Evolutionary conservation across 331 rosid species (phyloP).

Genomic region (Acacia concinna): DNA sequence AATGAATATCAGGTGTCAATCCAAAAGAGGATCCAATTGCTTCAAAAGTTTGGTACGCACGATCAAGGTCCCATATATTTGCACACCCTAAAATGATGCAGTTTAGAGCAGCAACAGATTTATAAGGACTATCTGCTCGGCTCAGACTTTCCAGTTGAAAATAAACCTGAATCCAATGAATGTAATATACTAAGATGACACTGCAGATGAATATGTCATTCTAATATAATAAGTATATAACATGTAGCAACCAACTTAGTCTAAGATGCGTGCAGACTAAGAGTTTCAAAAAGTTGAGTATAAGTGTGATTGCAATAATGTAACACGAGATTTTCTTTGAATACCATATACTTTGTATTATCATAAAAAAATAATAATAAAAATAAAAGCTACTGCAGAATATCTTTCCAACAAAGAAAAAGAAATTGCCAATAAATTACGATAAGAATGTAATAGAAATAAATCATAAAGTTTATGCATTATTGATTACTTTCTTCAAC

Average conservation of each 20-base stretch:
- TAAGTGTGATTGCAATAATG: conserved; percentile 8
- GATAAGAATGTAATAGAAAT: not conserved
- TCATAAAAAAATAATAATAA: not conserved
- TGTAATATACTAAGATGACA: conserved; percentile 34
- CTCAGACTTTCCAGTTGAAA: conserved; percentile 89
- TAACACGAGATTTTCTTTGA: not conserved
- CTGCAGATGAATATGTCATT: conserved; percentile 19
- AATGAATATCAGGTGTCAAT: conserved; percentile 85
- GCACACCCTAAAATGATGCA: conserved; percentile 94
- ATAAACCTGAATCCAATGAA: conserved; percentile 61
- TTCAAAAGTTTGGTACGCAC: conserved; percentile 97
- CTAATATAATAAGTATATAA: not conserved
- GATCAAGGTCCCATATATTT: conserved; percentile 94
- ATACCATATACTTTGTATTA: not conserved
- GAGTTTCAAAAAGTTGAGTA: not conserved
- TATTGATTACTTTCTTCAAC: conserved; percentile 29
- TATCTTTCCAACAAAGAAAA: conserved; percentile 6
- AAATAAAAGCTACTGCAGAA: not conserved
- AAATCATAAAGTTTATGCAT: not conserved
- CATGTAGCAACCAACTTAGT: conserved; percentile 6
- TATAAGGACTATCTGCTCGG: conserved; percentile 73
- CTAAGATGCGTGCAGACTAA: conserved; percentile 14
- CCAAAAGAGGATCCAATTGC: conserved; percentile 80
- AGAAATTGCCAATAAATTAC: not conserved
- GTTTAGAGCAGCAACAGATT: conserved; percentile 87